Evolutionary conservation across 176 grass and related monocot species (phyloP).

Genomic region (Triticum aestivum): IWGSC_CS_RefSeq_v2.1 NC_057802.1:284730786-284731285

Average conservation of each 20-base stretch:
- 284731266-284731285: conserved; percentile 8
- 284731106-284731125: neutral
- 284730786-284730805: neutral
- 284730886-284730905: neutral
- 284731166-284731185: neutral
- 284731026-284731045: conserved; percentile 3
- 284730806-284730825: neutral
- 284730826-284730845: neutral
- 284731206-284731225: neutral
- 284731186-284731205: neutral
- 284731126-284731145: conserved; percentile 1
- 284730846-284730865: neutral
- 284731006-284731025: neutral
- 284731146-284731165: neutral
- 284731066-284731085: conserved; percentile 11
- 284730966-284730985: neutral
- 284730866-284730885: neutral
- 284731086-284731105: neutral
- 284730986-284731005: neutral
- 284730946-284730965: neutral
- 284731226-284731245: neutral
- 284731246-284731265: neutral
- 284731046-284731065: neutral
- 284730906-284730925: neutral
- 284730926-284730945: neutral